A percentile compares a stretch with the other conserved stretches of the same genome.
phyloP scores from a whole-genome alignment of 768 basidiomycete species.

The Cubamyces lactineus region DNA sequence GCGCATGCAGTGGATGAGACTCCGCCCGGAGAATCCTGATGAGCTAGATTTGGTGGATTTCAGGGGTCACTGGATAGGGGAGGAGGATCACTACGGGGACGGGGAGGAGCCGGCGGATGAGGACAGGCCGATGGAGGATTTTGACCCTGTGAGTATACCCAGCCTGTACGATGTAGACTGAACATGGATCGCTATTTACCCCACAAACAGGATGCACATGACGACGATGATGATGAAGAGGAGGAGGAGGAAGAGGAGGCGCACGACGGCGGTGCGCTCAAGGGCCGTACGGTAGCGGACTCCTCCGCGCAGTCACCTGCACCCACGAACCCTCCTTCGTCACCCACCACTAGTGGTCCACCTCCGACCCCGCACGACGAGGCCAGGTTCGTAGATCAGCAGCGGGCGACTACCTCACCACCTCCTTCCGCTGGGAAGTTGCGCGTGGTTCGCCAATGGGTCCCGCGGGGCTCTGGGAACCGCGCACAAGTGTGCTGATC shows the following conservation, averaged over 20 bases:
- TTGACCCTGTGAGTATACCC: conserved; percentile 66
- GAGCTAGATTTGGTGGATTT: conserved; percentile 90
- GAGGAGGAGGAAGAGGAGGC: conserved; percentile 56
- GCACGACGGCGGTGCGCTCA: conserved; percentile 6
- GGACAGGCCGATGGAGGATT: conserved; percentile 84
- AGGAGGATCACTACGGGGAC: conserved; percentile 68
- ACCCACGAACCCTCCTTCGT: conserved; percentile 46
- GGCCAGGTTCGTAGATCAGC: conserved; percentile 13
- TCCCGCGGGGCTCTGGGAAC: conserved; percentile 21
- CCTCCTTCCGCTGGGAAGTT: conserved; percentile 31
- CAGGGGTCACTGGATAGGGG: conserved; percentile 87
- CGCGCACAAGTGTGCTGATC: conserved; percentile 39
- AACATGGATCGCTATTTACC: background rate
- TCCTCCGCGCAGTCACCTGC: conserved; percentile 37
- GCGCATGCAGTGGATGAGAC: conserved; percentile 94
- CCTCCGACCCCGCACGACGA: conserved; percentile 50
- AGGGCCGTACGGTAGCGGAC: conserved; percentile 18
- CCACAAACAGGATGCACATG: conserved; percentile 41
- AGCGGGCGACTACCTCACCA: conserved; percentile 8
- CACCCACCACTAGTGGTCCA: conserved; percentile 52
- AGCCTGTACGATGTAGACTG: background rate
- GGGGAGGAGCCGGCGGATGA: conserved; percentile 47
- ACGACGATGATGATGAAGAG: conserved; percentile 53
- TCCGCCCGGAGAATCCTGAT: conserved; percentile 78
- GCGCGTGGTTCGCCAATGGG: conserved; percentile 54